A percentile compares a stretch with the other conserved stretches of the same genome.
phyloP scores from a whole-genome alignment of 139 green algal species.

The Chlamydomonas sp. region DNA sequence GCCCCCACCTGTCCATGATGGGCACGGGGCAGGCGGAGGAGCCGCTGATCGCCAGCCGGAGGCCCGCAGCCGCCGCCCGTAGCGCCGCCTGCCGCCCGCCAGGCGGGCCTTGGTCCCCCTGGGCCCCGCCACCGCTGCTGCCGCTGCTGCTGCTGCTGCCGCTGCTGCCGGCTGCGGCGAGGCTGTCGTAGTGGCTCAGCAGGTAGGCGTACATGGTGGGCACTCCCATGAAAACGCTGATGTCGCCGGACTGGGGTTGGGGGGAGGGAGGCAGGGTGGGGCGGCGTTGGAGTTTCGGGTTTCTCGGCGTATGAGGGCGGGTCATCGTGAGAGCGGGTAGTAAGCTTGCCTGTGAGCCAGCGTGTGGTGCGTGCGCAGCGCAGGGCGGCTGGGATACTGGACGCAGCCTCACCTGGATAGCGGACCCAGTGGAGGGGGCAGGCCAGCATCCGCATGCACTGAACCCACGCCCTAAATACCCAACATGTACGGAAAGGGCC shows the following conservation, averaged over 20 bases:
- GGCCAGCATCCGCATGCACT: too few species aligned
- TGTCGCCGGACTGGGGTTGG: slow-evolving; percentile 42
- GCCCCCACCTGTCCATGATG: slow-evolving; percentile 79
- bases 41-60: slow-evolving; percentile 88
- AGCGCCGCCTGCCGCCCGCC: slow-evolving; percentile 53
- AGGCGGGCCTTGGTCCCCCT: too few species aligned
- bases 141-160: slow-evolving; percentile 10
- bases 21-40: slow-evolving; percentile 89
- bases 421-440: too few species aligned
- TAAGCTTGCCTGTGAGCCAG: too few species aligned
- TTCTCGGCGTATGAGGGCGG: not conserved
- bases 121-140: too few species aligned
- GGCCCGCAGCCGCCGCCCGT: slow-evolving; percentile 52
- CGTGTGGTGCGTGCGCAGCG: too few species aligned
- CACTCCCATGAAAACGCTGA: slow-evolving; percentile 94
- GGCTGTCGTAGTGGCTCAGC: slow-evolving; percentile 70
- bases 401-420: too few species aligned
- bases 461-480: too few species aligned
- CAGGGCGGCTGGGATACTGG: too few species aligned
- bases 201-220: slow-evolving; percentile 97
- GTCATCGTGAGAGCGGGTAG: too few species aligned
- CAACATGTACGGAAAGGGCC: too few species aligned
- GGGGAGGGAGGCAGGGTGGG: not conserved
- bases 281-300: not conserved
- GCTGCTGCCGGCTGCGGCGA: slow-evolving; percentile 51